Evolutionary conservation across 257 asterid species (phyloP).

Genomic region (Knoxia roxburghii): DNA sequence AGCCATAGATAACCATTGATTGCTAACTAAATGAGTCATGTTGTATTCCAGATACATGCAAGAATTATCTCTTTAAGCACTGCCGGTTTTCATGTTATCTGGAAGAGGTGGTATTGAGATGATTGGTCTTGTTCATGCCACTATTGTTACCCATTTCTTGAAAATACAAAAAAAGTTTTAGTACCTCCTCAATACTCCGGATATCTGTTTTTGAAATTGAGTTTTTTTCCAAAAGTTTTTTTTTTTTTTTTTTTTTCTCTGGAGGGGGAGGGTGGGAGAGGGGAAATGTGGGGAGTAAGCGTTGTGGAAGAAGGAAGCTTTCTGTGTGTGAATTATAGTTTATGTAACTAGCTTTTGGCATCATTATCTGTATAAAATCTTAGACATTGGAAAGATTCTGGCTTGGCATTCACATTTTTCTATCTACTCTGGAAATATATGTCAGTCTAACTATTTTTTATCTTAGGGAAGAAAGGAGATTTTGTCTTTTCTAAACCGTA

Average conservation of each 20-base stretch:
- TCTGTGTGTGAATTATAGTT: not conserved
- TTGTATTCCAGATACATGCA: not conserved
- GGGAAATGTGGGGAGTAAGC: not conserved
- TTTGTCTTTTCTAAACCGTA: slow-evolving; percentile 70
- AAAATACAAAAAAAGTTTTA: not conserved
- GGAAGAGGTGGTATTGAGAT: not conserved
- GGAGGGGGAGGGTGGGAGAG: no score
- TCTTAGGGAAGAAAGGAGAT: slow-evolving; percentile 90
- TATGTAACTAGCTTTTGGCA: not conserved
- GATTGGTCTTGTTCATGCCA: not conserved
- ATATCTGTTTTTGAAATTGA: not conserved
- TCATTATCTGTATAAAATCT: not conserved
- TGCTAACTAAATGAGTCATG: not conserved
- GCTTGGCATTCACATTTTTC: not conserved
- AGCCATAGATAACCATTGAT: not conserved
- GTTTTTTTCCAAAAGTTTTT: not conserved
- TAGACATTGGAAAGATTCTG: not conserved
- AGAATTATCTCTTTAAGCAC: no score
- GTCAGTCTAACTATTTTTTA: slow-evolving; percentile 6
- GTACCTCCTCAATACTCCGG: no score
- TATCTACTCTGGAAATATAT: not conserved
- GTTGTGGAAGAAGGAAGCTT: not conserved
- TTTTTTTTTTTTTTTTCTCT: not conserved
- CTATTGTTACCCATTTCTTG: not conserved
- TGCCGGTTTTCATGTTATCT: not conserved